Percentiles rank a stretch among this genome's conserved stretches.
phyloP scores from a whole-genome alignment of 495 filamentous ascomycete genomes.

The Talaromyces trachyspermus region DNA sequence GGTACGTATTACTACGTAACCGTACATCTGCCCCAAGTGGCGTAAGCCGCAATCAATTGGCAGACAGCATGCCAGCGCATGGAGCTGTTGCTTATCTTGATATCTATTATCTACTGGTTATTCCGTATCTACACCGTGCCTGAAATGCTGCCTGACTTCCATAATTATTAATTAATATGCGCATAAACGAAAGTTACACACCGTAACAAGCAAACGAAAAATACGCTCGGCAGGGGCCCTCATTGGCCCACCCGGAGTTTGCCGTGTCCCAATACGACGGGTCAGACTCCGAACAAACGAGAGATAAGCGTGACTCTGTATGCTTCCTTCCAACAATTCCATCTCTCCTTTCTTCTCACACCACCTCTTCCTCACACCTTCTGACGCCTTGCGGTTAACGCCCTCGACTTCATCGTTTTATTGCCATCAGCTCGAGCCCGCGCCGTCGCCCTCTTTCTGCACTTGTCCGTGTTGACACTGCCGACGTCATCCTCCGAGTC shows the following conservation, averaged over 20 bases:
- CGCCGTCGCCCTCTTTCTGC: background rate
- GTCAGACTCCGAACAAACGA: background rate
- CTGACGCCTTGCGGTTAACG: too few relatives aligned
- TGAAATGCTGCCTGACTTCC: background rate
- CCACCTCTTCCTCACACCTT: too few relatives aligned
- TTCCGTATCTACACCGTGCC: background rate
- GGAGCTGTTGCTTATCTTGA: too few relatives aligned
- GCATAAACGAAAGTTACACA: background rate
- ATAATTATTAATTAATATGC: background rate
- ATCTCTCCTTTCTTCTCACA: background rate
- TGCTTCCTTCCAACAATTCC: too few relatives aligned
- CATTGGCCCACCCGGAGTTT: background rate
- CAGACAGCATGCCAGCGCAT: background rate
- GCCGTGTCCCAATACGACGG: slow-evolving; percentile 1
- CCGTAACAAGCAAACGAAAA: background rate
- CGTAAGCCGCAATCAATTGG: too few relatives aligned
- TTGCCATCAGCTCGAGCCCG: background rate
- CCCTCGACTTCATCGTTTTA: background rate
- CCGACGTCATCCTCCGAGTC: background rate
- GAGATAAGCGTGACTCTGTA: too few relatives aligned
- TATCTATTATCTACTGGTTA: background rate
- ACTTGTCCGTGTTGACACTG: background rate
- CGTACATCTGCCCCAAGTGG: too few relatives aligned
- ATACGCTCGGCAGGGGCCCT: too few relatives aligned
- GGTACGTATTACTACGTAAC: too few relatives aligned